phyloP scores from a whole-genome alignment of 2,329 filamentous ascomycete species.

The Botrytis fabae region DNA sequence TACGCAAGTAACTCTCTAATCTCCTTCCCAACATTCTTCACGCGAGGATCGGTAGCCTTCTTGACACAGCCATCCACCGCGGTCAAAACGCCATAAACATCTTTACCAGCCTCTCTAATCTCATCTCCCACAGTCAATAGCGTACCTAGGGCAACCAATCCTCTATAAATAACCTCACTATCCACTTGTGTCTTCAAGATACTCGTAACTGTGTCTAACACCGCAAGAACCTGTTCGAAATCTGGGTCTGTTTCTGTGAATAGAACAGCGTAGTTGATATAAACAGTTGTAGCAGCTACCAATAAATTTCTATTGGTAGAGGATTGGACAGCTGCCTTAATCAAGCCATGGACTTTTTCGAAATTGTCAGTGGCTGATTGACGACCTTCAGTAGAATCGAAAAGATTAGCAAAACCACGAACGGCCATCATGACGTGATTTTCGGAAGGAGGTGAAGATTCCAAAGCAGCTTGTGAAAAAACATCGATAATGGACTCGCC shows the following conservation, averaged over 20 bases:
- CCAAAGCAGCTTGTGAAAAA: slow-evolving; percentile 60
- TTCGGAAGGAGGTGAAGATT: slow-evolving; percentile 58
- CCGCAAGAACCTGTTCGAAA: slow-evolving; percentile 48
- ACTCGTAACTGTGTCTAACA: slow-evolving; percentile 59
- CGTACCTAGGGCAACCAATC: slow-evolving; percentile 81
- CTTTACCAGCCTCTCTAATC: slow-evolving; percentile 57
- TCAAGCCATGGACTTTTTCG: slow-evolving; percentile 48
- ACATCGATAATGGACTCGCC: slow-evolving; percentile 59
- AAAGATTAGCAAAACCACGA: slow-evolving; percentile 80
- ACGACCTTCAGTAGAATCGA: slow-evolving; percentile 72
- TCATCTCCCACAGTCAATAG: slow-evolving; percentile 59
- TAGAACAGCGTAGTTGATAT: slow-evolving; percentile 82
- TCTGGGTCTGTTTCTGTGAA: slow-evolving; percentile 47
- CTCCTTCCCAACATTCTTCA: slow-evolving; percentile 60
- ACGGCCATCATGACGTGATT: slow-evolving; percentile 89
- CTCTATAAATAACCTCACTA: slow-evolving; percentile 79
- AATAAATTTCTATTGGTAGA: slow-evolving; percentile 76
- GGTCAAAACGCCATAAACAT: slow-evolving; percentile 54
- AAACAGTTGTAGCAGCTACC: slow-evolving; percentile 77
- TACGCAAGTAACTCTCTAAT: slow-evolving; percentile 44
- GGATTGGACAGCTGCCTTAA: slow-evolving; percentile 63
- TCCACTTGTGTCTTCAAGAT: slow-evolving; percentile 70
- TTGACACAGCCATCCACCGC: slow-evolving; percentile 50
- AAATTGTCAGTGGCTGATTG: slow-evolving; percentile 59
- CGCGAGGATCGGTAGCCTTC: slow-evolving; percentile 59